Evolutionary conservation across 2,329 filamentous ascomycete genomes (phyloP), one percentile per base, ranked within the genome.

Genomic region (Pestalotiopsis sp.): DNA sequence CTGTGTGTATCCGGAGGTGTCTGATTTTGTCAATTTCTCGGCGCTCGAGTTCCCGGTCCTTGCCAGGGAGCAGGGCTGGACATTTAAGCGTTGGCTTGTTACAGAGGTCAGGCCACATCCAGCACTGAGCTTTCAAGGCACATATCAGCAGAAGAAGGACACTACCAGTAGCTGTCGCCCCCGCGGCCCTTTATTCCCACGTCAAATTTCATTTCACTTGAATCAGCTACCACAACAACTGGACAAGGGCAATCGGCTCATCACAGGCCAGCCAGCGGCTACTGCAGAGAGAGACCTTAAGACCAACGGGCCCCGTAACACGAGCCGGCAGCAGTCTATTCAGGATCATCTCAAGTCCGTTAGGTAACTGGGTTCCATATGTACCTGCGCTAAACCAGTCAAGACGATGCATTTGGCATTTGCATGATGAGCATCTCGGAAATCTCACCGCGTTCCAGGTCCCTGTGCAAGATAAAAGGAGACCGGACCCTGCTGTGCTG

Each of bases 281-380:
- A 23, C 61, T 64, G 61, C 61, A 45, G 38, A 13, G 41, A 27
- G 38, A 20, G 61, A 17, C 20, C 36, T 36, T 20, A 64, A 41
- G 13, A 17, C 39, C 61, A 64, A 64, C n/a, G 5, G 5, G 23
- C 39, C 45, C 61, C 41, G 39, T 52, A 52, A 31, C 31, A 62
- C 27, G 27, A 39, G 59, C 57, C 36, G 25, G 59, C 27, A 39
- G 59, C 59, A 62, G 59, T 62, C 59, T 62, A 62, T 62, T 62
- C 36, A 52, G 59, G 31, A 62, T 39, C 59, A 36, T 36, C 59
- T 39, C 12, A 36, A 62, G 59, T n/a, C 59, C 31, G 59, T 39
- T 20, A 62, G 59, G 59, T 62, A 62, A 20, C 27, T 62, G 57
- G 57, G 4, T 27, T 27, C 57, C 23, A 59, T 59, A 9, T 36